Percentiles rank a stretch among this genome's conserved stretches.
These are phyloP conservation scores for Cymbomonas tetramitiformis DNA, from an alignment of 139 green algal genomes.

Conservation along the genomic window DNA sequence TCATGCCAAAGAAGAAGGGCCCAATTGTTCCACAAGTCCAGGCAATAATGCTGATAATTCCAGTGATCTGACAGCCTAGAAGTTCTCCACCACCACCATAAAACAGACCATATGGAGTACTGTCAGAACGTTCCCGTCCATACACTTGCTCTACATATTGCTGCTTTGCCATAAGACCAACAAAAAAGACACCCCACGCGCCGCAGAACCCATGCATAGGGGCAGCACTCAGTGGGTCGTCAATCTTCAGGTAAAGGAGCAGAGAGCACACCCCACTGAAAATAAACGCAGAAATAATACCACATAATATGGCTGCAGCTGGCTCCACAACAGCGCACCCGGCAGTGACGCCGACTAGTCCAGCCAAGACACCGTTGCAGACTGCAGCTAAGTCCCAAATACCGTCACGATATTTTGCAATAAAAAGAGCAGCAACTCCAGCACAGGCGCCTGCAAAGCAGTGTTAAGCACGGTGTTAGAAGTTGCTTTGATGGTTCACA, in stretches of 20 bases:
- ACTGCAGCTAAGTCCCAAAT: constrained; percentile 21
- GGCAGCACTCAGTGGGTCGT: constrained; percentile 51
- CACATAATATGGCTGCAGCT: constrained; percentile 37
- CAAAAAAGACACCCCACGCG: constrained; percentile 28
- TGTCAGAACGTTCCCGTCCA: no score
- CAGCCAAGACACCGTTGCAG: constrained; percentile 38
- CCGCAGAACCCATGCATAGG: constrained; percentile 60
- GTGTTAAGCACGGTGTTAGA: no score
- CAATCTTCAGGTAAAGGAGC: constrained; percentile 36
- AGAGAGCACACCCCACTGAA: constrained; percentile 24
- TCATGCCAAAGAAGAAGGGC: constrained; percentile 53
- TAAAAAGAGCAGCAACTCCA: no score
- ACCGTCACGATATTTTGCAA: no score
- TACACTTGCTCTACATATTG: constrained; percentile 25
- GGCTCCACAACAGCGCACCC: constrained; percentile 32
- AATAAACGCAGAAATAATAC: constrained; percentile 26
- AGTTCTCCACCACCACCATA: constrained; percentile 26
- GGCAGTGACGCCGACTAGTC: constrained; percentile 42
- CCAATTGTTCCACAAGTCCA: no score
- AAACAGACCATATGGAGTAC: constrained; percentile 19
- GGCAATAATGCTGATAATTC: constrained; percentile 39
- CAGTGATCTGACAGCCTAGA: constrained; percentile 39
- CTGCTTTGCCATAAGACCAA: constrained; percentile 35
- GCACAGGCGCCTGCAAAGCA: no score
- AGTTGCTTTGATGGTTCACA: no score